These are phyloP conservation scores for Raddia distichophylla DNA, from an alignment of 176 grass and related monocot species.

Conservation along the genomic window DNA sequence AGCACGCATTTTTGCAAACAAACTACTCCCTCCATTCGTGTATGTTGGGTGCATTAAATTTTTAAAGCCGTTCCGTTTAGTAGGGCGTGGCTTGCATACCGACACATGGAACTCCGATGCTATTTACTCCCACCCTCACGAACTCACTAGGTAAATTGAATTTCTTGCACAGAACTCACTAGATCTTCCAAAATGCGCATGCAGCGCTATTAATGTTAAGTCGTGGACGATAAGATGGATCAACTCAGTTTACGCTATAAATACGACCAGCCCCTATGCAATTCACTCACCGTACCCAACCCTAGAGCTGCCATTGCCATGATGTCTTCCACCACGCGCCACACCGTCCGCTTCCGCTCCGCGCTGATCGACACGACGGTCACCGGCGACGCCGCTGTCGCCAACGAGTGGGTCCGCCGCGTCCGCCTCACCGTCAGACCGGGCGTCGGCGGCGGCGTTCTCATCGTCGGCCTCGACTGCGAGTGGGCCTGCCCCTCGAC, in stretches of 20 bases:
- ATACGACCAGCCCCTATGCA: background rate
- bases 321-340: background rate
- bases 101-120: no score
- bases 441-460: background rate
- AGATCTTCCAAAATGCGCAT: background rate
- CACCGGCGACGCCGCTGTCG: conserved; percentile 30
- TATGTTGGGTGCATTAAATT: no score
- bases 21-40: no score
- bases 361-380: conserved; percentile 40
- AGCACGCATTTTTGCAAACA: no score
- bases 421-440: conserved; percentile 8
- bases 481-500: conserved; percentile 31
- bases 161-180: no score
- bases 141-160: no score
- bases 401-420: conserved; percentile 40
- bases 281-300: no score
- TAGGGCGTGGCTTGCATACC: no score
- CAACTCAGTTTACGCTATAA: conserved; percentile 8
- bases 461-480: conserved; percentile 62
- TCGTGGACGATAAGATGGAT: background rate
- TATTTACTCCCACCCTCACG: no score
- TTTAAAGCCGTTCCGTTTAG: no score
- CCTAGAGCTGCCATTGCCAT: background rate
- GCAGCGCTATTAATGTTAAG: background rate
- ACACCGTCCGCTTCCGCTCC: conserved; percentile 34